phyloP scores from a whole-genome alignment of 345 rosid species.

The Gossypioides kirkii region DNA sequence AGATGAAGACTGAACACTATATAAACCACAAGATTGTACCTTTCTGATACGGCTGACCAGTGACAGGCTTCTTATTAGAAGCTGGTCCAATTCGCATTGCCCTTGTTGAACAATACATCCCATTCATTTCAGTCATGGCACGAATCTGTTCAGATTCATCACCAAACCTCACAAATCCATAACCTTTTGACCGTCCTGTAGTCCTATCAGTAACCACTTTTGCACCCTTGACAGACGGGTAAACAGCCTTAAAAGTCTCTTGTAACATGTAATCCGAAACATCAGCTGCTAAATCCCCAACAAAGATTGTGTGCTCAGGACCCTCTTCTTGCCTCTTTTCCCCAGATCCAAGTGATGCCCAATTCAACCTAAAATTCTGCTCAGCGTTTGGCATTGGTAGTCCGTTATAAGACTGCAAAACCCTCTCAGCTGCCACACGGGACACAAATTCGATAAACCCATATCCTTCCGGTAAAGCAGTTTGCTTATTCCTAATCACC shows the following conservation, averaged over 20 bases:
- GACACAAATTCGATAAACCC: constrained; percentile 78
- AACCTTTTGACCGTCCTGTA: constrained; percentile 93
- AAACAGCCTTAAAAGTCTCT: constrained; percentile 63
- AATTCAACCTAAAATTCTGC: constrained; percentile 77
- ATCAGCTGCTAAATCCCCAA: constrained; percentile 93
- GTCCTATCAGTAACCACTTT: constrained; percentile 86
- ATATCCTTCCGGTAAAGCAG: constrained; percentile 67
- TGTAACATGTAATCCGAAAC: constrained; percentile 70
- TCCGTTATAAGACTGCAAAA: constrained; percentile 73
- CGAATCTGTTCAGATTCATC: constrained; percentile 80
- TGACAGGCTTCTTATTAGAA: constrained; percentile 66
- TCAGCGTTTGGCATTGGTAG: constrained; percentile 69
- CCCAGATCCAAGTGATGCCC: constrained; percentile 88
- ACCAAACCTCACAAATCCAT: constrained; percentile 89
- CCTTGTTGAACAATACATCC: constrained; percentile 71
- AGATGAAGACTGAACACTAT: not conserved
- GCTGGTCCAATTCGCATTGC: constrained; percentile 96
- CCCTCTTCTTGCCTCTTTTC: constrained; percentile 88
- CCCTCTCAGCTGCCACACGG: constrained; percentile 74
- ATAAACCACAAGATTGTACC: constrained; percentile 36
- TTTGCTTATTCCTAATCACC: constrained; percentile 83
- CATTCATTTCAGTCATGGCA: constrained; percentile 96
- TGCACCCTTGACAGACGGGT: constrained; percentile 78
- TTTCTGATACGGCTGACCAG: constrained; percentile 59
- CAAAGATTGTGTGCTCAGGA: constrained; percentile 75